Base-by-base conservation (phyloP, 1,139 yeast genomes). In the Blastobotrys persicus region DNA sequence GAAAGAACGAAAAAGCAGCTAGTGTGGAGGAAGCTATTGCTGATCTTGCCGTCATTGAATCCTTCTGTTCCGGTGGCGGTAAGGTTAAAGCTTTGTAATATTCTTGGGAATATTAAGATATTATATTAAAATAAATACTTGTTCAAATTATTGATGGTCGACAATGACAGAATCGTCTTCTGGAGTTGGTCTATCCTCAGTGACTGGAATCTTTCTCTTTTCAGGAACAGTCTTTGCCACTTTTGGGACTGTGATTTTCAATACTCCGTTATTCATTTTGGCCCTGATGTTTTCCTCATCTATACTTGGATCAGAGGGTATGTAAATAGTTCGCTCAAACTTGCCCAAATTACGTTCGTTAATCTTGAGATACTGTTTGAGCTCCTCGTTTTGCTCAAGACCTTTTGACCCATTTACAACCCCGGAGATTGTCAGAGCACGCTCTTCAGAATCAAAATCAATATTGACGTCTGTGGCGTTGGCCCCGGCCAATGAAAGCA, bases 401-500 rank as follows among this genome's bases (percentile, higher is more conserved):
- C 49, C 39, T 13, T 20, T 31, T 17, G 41, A 37, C 4, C 41
- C 41, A 6, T 26, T 18, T 7, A 49, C 26, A 14, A 42, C 31
- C 11, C 58, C 54, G 11, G 49, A 45, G 28, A 56, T 41, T 31
- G 41, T 74, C 67, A 47, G 44, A 13, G 32, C 42, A 3, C 34
- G 11, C 18, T 52, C 77, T 1, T 78, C 68, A 37, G 82, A 80
- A 59, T 78, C 82, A 65, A 70, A 79, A 59, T 79, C 80, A 46
- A 79, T 73, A 44, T 73, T 74, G 55, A 79, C 73, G 13, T 76
- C 70, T 45, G 70, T 70, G 32, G 78, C 72, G 34, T 70, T 67
- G 7, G 81, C 80, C 43, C 85, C 85, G 6, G 84, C 79, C 17
- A 80, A 63, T 4, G 82, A 74, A 6, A 77, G 61, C 2, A 74